A percentile compares a stretch with the other conserved stretches of the same genome.
phyloP scores from a whole-genome alignment of 345 rosid genomes.

The Moringa oleifera region DNA sequence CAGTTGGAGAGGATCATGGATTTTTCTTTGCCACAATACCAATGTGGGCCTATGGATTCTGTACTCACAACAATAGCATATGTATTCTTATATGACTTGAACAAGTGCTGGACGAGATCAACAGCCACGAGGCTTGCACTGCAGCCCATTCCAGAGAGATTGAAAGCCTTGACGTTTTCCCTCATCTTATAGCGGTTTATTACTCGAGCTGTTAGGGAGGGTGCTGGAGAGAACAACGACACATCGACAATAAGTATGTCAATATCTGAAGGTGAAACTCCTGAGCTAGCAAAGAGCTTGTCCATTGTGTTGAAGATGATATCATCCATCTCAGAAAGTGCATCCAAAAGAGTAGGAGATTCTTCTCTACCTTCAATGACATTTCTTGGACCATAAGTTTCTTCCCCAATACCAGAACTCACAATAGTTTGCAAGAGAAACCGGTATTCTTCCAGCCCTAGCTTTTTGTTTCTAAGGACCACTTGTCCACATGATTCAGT shows the following conservation, averaged over 20 bases:
- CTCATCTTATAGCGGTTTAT: conserved; percentile 67
- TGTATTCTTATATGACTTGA: conserved; percentile 41
- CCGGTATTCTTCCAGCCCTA: conserved; percentile 46
- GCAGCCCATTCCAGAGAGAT: conserved; percentile 73
- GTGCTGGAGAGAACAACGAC: conserved; percentile 43
- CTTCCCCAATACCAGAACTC: conserved; percentile 70
- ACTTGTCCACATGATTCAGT: conserved; percentile 36
- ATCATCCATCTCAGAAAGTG: conserved; percentile 46
- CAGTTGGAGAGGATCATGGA: conserved; percentile 78
- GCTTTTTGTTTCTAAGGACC: conserved; percentile 43
- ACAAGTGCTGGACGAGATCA: conserved; percentile 47
- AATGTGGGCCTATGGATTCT: conserved; percentile 57
- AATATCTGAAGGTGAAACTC: conserved; percentile 43
- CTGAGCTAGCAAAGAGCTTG: conserved; percentile 41
- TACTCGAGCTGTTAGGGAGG: conserved; percentile 57
- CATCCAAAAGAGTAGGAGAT: conserved; percentile 31
- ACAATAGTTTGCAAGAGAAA: conserved; percentile 56
- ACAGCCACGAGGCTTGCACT: conserved; percentile 53
- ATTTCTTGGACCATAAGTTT: conserved; percentile 50
- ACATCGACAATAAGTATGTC: conserved; percentile 65
- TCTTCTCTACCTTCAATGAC: conserved; percentile 49
- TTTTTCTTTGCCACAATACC: conserved; percentile 64
- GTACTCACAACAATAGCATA: conserved; percentile 62
- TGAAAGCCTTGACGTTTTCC: conserved; percentile 51
- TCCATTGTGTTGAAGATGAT: conserved; percentile 43